Evolutionary conservation across 2,329 filamentous ascomycete species (phyloP).

Genomic region (Fusarium haematococcum): DNA sequence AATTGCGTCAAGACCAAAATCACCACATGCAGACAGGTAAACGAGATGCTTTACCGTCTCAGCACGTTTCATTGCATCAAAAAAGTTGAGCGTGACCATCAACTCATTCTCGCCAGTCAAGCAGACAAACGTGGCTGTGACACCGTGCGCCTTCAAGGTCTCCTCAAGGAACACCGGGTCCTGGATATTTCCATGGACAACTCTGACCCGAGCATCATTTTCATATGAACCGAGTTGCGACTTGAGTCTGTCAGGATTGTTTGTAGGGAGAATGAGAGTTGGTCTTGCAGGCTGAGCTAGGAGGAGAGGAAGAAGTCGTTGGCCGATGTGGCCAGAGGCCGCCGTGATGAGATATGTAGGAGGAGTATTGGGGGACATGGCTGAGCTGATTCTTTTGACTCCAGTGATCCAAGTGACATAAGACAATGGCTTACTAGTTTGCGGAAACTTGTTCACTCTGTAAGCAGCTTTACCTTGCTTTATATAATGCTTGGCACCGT

Average conservation of each 20-base stretch:
- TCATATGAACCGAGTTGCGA: neutral
- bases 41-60: slow-evolving; percentile 24
- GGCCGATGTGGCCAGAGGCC: slow-evolving; percentile 22
- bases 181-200: slow-evolving; percentile 20
- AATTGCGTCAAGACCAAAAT: slow-evolving; percentile 20
- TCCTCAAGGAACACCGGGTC: slow-evolving; percentile 15
- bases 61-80: slow-evolving; percentile 13
- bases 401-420: neutral
- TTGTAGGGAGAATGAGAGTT: slow-evolving; percentile 17
- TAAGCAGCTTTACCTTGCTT: neutral
- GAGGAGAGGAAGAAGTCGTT: slow-evolving; percentile 25
- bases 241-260: slow-evolving; percentile 5
- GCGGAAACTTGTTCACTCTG: too few relatives aligned
- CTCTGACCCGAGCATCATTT: slow-evolving; percentile 5
- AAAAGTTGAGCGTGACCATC: slow-evolving; percentile 28
- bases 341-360: slow-evolving; percentile 27
- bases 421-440: neutral
- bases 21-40: slow-evolving; percentile 13
- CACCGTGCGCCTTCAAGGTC: neutral
- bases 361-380: neutral
- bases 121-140: slow-evolving; percentile 18
- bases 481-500: neutral
- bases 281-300: slow-evolving; percentile 10
- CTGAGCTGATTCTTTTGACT: neutral
- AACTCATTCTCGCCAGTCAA: slow-evolving; percentile 24